Evolutionary conservation across 352 stramenopile genomes (phyloP).

Genomic region (Halophytophthora batemanensis): DNA sequence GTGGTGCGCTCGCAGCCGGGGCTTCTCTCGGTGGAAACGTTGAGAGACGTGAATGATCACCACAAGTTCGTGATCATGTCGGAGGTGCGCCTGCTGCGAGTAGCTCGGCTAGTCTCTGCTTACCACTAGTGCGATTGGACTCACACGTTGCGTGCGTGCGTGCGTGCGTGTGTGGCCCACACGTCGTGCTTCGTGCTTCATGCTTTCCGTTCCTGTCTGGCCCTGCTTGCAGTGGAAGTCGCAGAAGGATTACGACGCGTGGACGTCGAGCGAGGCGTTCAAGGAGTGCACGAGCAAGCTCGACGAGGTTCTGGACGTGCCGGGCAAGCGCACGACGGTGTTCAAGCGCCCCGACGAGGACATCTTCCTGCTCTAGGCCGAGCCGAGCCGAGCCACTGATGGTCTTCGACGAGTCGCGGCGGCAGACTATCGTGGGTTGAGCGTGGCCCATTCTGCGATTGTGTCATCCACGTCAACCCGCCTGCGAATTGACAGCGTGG

Average conservation of each 20-base stretch:
- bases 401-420: no score
- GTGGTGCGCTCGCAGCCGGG: slow-evolving; percentile 74
- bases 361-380: slow-evolving; percentile 76
- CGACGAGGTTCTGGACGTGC: slow-evolving; percentile 83
- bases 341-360: slow-evolving; percentile 79
- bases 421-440: no score
- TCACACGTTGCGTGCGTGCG: no score
- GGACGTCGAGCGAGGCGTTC: slow-evolving; percentile 74
- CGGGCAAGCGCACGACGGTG: slow-evolving; percentile 83
- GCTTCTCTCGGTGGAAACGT: slow-evolving; percentile 75
- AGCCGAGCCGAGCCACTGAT: no score
- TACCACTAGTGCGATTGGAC: background rate
- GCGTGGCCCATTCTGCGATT: no score
- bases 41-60: slow-evolving; percentile 81
- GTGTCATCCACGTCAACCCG: no score
- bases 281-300: slow-evolving; percentile 82
- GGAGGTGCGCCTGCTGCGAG: slow-evolving; percentile 37
- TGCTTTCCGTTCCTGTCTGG: no score
- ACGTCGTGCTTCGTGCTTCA: no score
- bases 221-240: slow-evolving; percentile 61
- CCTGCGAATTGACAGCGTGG: no score
- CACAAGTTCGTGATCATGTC: slow-evolving; percentile 88
- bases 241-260: slow-evolving; percentile 77
- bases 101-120: background rate
- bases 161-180: slow-evolving; percentile 5